Conservation (phyloP, 495 filamentous ascomycete species). For the Chaetomium fimeti region DNA sequence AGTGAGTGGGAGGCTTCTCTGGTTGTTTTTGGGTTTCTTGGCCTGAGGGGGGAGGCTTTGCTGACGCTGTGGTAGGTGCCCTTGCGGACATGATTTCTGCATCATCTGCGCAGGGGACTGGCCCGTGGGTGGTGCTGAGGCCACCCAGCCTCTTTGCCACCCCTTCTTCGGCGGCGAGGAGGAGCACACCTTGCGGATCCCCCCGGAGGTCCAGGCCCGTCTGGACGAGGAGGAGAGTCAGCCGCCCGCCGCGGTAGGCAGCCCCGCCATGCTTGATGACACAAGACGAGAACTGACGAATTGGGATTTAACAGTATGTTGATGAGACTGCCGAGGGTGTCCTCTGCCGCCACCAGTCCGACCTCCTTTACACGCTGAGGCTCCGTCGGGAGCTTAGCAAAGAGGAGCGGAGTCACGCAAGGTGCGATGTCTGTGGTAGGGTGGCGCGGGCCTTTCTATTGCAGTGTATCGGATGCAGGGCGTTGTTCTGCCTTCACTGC, state of each 20-base stretch:
- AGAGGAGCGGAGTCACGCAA: background rate
- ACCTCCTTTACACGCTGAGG: background rate
- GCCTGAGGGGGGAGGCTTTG: background rate
- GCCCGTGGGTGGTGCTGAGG: background rate
- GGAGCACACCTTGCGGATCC: constrained; percentile 11
- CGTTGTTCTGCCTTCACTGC: constrained; percentile 11
- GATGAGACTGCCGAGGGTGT: background rate
- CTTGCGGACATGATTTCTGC: constrained; percentile 17
- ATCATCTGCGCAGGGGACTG: constrained; percentile 8
- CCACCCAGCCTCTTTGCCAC: background rate
- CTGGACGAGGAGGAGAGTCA: constrained; percentile 6
- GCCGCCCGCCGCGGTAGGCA: constrained; percentile 2
- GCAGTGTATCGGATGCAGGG: constrained; percentile 6
- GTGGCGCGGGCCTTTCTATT: constrained; percentile 3
- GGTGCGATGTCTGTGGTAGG: constrained; percentile 9
- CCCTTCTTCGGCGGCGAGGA: background rate
- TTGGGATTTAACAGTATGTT: background rate
- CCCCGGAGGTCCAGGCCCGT: constrained; percentile 1
- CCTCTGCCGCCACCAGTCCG: background rate
- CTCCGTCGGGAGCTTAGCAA: background rate
- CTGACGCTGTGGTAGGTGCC: constrained; percentile 2
- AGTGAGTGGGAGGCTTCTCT: background rate
- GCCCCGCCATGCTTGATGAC: background rate
- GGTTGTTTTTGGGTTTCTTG: background rate
- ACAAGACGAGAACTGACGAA: background rate